Percentiles rank a stretch among this genome's conserved stretches.
Evolutionary conservation across 768 basidiomycete species (phyloP).

Genomic region (Erythrobasidium yunnanense): DNA sequence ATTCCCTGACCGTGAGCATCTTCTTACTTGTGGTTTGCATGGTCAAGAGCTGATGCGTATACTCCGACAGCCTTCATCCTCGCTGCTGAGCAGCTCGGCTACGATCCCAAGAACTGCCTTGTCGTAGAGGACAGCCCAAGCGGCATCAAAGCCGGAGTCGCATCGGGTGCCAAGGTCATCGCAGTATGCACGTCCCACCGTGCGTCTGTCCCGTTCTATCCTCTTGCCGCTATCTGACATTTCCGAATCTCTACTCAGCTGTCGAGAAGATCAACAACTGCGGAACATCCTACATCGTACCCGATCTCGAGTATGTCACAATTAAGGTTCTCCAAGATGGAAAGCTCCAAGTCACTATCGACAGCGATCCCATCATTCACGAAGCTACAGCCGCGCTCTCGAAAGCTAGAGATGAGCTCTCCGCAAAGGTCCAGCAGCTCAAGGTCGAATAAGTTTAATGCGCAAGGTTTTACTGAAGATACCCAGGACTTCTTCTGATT

Average conservation of each 20-base stretch:
- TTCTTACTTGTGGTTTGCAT: background rate
- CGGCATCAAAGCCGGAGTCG: slow-evolving; percentile 43
- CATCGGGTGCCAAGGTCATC: slow-evolving; percentile 40
- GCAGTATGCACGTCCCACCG: slow-evolving; percentile 43
- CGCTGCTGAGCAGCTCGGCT: slow-evolving; percentile 42
- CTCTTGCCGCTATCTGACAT: background rate
- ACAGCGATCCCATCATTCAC: slow-evolving; percentile 7
- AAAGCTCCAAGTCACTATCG: slow-evolving; percentile 18
- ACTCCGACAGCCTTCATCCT: slow-evolving; percentile 42
- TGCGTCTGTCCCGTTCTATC: background rate
- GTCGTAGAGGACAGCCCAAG: slow-evolving; percentile 43
- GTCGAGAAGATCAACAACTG: slow-evolving; percentile 37
- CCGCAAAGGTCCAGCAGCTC: slow-evolving; percentile 5
- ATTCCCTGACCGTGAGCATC: slow-evolving; percentile 36
- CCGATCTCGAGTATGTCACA: slow-evolving; percentile 25
- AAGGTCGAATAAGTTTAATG: background rate
- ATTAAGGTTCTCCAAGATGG: slow-evolving; percentile 19
- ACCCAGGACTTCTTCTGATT: too few species aligned
- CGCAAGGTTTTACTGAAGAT: too few species aligned
- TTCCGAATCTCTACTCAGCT: background rate
- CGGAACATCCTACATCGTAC: slow-evolving; percentile 27
- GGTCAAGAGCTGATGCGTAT: background rate
- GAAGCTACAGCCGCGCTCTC: background rate
- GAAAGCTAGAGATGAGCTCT: slow-evolving; percentile 13
- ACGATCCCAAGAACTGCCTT: slow-evolving; percentile 46